A percentile compares a stretch with the other conserved stretches of the same genome.
Evolutionary conservation across 768 basidiomycete species (phyloP).

Genomic region (Phallus indusiatus): DNA sequence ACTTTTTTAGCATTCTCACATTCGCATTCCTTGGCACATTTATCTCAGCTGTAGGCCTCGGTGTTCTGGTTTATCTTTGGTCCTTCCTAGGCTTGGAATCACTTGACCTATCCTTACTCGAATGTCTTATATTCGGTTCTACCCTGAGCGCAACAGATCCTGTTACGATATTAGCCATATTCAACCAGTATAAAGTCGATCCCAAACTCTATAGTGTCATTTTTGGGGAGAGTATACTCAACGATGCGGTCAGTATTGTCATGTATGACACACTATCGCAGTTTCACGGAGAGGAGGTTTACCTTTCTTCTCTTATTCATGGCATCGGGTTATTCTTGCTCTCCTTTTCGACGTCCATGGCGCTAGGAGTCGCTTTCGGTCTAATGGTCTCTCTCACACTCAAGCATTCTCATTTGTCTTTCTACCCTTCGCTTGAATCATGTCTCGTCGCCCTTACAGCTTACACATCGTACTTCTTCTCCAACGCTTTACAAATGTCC

Average conservation of each 20-base stretch:
- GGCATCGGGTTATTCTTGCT: constrained; percentile 97
- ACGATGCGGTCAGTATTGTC: constrained; percentile 99
- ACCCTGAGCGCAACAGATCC: constrained; percentile 97
- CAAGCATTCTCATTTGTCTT: constrained; percentile 83
- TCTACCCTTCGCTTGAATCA: constrained; percentile 93
- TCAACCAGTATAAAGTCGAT: constrained; percentile 98
- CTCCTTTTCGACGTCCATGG: constrained; percentile 92
- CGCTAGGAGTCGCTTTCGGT: constrained; percentile 85
- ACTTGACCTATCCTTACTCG: constrained; percentile 74
- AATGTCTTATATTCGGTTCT: constrained; percentile 94
- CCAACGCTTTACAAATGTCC: constrained; percentile 89
- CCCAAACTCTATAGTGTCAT: constrained; percentile 96
- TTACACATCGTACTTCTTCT: constrained; percentile 98
- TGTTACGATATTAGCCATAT: constrained; percentile 95
- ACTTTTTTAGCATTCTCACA: constrained; percentile 91
- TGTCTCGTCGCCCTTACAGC: constrained; percentile 91
- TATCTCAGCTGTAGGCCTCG: constrained; percentile 91
- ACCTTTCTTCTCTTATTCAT: constrained; percentile 81
- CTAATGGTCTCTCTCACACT: constrained; percentile 84
- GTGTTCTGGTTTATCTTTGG: constrained; percentile 90
- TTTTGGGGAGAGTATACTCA: constrained; percentile 92
- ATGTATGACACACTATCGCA: constrained; percentile 96
- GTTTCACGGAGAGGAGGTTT: constrained; percentile 86
- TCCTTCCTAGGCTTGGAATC: constrained; percentile 89
- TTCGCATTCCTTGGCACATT: constrained; percentile 95